Evolutionary conservation across 305 asterid species (phyloP), one percentile per base, ranked within the genome.

Genomic region (Fraxinus baroniana): DNA sequence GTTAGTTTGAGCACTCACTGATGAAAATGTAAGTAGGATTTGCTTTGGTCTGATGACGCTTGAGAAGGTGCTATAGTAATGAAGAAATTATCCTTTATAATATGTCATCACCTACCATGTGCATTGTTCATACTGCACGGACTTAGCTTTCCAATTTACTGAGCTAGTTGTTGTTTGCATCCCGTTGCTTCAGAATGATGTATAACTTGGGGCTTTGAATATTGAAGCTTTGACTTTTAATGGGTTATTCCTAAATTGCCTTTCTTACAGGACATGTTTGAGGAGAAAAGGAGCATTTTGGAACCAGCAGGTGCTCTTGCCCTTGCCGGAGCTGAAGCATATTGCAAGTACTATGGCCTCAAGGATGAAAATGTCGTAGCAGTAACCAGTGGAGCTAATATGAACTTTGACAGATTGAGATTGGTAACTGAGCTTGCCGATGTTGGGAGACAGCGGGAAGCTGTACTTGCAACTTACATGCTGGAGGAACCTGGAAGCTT

Each of bases 301-400:
- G 98, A 95, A 85, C 98, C 99, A 73, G 97, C 98, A 12, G 98
- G 98, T 78, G 99, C 99, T 60, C 98, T 95, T 87, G 90, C 99
- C 74, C 89, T 94, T 35, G 97, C 98, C 39, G 99, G 99, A 80
- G 98, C 97, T 33, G 90, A 95, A 89, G 98, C 98, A 26, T 94
- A 95, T 79, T 95, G 98, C 95, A 90, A 90, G 60, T 91, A 95
- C 86, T 94, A 95, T 80, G 94, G 91, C 85, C 90, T 91, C 76
- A 86, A 91, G 89, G 94, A 85, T 80, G 94, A 85, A 85, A 93
- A 94, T 85, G 91, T 95, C 66, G 97, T 95, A 72, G 97, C 97
- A 49, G 88, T 95, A 85, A 91, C 98, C 18, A 93, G 97, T 78
- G 99, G 99, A 77, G 99, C 99, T 72, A 95, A 95, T 90, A 93